Conservation (phyloP, 2,329 filamentous ascomycete species). For the Botryotinia calthae region DNA sequence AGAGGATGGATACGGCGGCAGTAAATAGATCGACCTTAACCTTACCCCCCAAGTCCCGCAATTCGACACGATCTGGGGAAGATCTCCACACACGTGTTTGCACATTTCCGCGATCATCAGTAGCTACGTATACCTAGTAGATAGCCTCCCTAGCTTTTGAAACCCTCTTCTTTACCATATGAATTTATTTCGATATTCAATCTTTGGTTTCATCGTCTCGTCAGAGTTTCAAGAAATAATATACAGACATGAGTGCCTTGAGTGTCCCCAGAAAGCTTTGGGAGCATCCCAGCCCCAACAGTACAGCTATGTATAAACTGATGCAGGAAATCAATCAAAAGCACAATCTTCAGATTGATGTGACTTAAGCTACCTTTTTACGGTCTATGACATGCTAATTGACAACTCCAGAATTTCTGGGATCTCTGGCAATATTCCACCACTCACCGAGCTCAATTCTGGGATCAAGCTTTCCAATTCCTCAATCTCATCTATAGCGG, state of each 20-base stretch:
- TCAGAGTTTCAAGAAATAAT: background rate
- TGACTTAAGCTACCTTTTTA: slow-evolving; percentile 34
- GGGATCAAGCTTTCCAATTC: slow-evolving; percentile 59
- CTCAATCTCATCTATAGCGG: slow-evolving; percentile 63
- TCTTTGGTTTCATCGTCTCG: background rate
- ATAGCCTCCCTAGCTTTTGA: background rate
- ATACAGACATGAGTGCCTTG: slow-evolving; percentile 27
- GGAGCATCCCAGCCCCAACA: slow-evolving; percentile 61
- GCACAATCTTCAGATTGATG: slow-evolving; percentile 56
- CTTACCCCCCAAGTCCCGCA: background rate
- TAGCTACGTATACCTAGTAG: background rate
- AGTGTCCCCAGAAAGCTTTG: slow-evolving; percentile 60
- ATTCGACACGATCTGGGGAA: background rate
- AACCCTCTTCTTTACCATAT: no score
- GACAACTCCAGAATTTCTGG: slow-evolving; percentile 54
- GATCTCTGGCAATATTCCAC: slow-evolving; percentile 71
- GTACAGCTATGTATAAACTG: slow-evolving; percentile 64
- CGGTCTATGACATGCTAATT: background rate
- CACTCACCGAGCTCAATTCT: slow-evolving; percentile 61
- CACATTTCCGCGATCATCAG: background rate
- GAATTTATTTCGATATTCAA: no score
- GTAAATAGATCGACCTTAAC: background rate
- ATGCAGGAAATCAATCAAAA: slow-evolving; percentile 63
- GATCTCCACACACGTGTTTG: background rate
- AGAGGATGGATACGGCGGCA: background rate